Base-by-base conservation (phyloP, 495 filamentous ascomycete genomes). In the Trypethelium eluteriae region DNA sequence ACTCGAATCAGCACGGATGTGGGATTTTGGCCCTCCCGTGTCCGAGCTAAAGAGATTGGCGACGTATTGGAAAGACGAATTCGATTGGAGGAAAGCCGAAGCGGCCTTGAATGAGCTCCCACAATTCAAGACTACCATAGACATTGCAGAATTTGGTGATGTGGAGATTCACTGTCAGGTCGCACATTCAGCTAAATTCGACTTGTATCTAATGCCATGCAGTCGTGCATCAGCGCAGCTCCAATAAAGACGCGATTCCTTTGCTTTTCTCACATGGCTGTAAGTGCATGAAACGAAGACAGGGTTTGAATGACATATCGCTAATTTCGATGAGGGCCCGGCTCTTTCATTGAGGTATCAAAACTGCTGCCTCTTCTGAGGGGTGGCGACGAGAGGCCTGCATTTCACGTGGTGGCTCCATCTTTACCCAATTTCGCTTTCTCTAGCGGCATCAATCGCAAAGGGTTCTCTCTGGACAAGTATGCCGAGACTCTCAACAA, bases 181-280 rank as follows among this genome's bases (percentile, higher is more conserved):
- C 7, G 7, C 7, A 18, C 0, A 7, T 35, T n/a, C 53, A 36
- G 53, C 25, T 9, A 59, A 59, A 3, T 34, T 59, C 11, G 34
- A 10, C 5, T 7, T 35, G 53, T 18, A 5, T 36, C 53, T 59
- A 59, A 53, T 18, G 49, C 7, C 14, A 16, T 53, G 7, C 49
- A 53, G 53, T 81, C 69, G 65, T 83, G 34, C 79, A 83, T 66
- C 78, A 80, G 59, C 66, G 70, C 32, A 79, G 73, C 64, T 62
- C 70, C 2, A 66, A 68, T 5, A 62, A 69, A 14, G 67, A 72
- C 38, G 79, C 80, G 3, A 77, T 80, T 38, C 79, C 81, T 0
- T 63, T 82, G 2, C 74, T 82, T 5, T 81, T 83, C 57, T 67
- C 73, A 16, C 81, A 83, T 70, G 80, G 81, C 38, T 82, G 80